phyloP scores from a whole-genome alignment of 352 stramenopile genomes.

The Phytophthora fragariaefolia region DNA sequence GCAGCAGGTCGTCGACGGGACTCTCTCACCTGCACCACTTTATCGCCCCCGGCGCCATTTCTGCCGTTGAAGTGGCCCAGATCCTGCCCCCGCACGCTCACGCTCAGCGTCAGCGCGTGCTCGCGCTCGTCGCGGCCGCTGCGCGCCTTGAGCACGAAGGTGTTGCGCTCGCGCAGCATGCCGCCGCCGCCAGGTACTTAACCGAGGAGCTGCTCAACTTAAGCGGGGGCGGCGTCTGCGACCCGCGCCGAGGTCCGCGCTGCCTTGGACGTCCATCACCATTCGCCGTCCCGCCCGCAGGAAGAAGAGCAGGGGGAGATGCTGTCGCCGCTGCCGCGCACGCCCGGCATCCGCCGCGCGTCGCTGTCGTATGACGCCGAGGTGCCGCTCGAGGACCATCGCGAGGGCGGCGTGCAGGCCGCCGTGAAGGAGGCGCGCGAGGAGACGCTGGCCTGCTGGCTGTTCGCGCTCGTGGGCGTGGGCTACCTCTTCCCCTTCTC shows the following conservation, averaged over 20 bases:
- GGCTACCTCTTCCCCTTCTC: constrained; percentile 91
- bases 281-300: constrained; percentile 12
- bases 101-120: constrained; percentile 63
- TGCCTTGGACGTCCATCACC: constrained; percentile 5
- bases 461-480: constrained; percentile 79
- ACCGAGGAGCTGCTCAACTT: too few relatives aligned
- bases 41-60: constrained; percentile 19
- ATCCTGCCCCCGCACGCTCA: constrained; percentile 66
- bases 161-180: constrained; percentile 69
- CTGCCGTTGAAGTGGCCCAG: constrained; percentile 59
- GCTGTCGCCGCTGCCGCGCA: constrained; percentile 67
- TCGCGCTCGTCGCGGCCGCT: constrained; percentile 49
- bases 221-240: constrained; percentile 14
- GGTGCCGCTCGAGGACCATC: constrained; percentile 36
- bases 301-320: constrained; percentile 37
- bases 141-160: constrained; percentile 58
- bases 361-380: constrained; percentile 49
- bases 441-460: constrained; percentile 57
- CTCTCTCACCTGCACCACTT: constrained; percentile 53
- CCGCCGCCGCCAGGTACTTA: neutral
- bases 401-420: constrained; percentile 29
- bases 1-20: too few relatives aligned
- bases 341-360: constrained; percentile 41
- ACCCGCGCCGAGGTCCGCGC: constrained; percentile 16
- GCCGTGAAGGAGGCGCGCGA: constrained; percentile 48